Evolutionary conservation across 2,329 filamentous ascomycete species (phyloP), one percentile per base, ranked within the genome.

Genomic region (Dactylonectria estremocensis): DNA sequence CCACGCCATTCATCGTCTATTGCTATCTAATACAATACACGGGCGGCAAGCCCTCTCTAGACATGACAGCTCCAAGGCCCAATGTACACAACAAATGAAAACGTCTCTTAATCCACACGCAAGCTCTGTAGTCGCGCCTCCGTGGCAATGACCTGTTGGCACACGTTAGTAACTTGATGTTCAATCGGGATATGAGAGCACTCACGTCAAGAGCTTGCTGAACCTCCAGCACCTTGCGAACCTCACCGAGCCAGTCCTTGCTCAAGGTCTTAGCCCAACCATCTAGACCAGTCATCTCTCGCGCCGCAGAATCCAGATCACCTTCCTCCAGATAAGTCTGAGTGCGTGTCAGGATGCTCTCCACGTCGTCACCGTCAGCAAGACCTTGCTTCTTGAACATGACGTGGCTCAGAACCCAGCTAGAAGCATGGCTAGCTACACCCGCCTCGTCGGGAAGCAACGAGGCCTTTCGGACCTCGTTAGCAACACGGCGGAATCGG

Each of bases 241-340:
- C 93, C 86, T 99, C 96, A 59, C 88, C 88, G 74, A 99, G 83
- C 96, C 96, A 99, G 82, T 99, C 96, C 77, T 93, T 91, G 82
- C 94, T 97, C 78, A 99, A 84, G 46, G 95, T 95, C 87, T 96
- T 97, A 54, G 95, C 95, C 96, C 96, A 99, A 28, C 96, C 96
- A 69, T 92, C 89, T 53, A 99, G 86, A 2, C 91, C 90, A 79
- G 98, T 99, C 92, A 99, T 96, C 84, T 99, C 96, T 72, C 96
- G 88, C 14, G 96, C 95, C 3, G 96, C 96, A 60, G 89, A 91
- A 80, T 99, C 96, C 64, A 99, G 83, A 77, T 98, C 92, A 22
- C 96, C 96, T 83, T 98, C 94, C 83, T 99, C 95, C 20, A 99
- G 88, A 74, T 94, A 88, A 8, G 91, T 95, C 83, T 99, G 95